Conservation (phyloP, 768 basidiomycete genomes). For the Leccinum subtestaceum region DNA sequence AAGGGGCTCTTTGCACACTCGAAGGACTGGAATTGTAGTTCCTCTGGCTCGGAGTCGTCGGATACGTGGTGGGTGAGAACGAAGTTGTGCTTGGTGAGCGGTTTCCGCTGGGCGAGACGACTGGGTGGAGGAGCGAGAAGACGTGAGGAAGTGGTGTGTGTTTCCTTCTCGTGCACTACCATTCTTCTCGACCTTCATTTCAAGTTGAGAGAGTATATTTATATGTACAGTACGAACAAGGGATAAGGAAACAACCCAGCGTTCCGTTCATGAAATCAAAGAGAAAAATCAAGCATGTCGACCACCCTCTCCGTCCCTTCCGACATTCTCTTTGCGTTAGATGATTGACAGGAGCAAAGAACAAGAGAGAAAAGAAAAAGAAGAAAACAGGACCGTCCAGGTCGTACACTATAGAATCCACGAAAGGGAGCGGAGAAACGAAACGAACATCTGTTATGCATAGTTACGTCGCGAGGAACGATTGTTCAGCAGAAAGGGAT, state of each 20-base stretch:
- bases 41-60: constrained; percentile 71
- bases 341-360: not conserved
- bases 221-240: not conserved
- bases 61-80: constrained; percentile 49
- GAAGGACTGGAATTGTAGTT: constrained; percentile 25
- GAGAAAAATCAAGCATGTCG: not conserved
- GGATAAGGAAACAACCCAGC: not conserved
- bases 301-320: not conserved
- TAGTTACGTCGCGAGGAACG: not conserved
- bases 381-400: not conserved
- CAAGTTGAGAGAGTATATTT: not conserved
- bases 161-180: constrained; percentile 51
- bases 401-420: not conserved
- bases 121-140: constrained; percentile 62
- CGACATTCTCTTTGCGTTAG: not conserved
- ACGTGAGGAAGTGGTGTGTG: constrained; percentile 50
- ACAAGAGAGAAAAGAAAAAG: not conserved
- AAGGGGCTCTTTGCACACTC: constrained; percentile 69
- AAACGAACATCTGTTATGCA: not conserved
- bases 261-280: not conserved
- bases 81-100: constrained; percentile 56
- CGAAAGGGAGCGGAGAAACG: not conserved
- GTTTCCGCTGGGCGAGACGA: constrained; percentile 40
- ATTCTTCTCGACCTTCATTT: not conserved
- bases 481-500: not conserved